Evolutionary conservation across 140 eudicot genomes (phyloP), one percentile per base, ranked within the genome.

Genomic region (Flaveria floridana): DNA sequence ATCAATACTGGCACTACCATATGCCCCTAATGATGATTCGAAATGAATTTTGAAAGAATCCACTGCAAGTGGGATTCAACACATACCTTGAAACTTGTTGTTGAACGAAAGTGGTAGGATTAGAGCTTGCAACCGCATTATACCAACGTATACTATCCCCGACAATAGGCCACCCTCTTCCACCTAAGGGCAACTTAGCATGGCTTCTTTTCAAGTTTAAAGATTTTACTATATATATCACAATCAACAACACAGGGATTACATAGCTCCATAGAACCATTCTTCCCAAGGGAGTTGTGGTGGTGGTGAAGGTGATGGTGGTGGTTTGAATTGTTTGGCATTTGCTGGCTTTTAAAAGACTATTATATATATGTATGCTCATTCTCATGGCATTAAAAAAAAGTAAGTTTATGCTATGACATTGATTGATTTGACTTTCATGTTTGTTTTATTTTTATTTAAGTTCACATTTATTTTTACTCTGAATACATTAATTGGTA

Each of bases 101-200:
- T 78, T 86, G 81, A 28, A 90, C 96, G 63, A 87, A 90, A 53
- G 73, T 37, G 16, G 96, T 82, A 15, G 96, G 96, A 82, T 90
- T 88, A 84, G 96, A 87, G 69, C 96, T 82, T 13, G 95, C 85
- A 74, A 86, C 88, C 15, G 96, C 85, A 72, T 86, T 90, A 78
- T 86, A 90, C 96, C 96, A 90, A 55, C 81, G 68, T 44, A 90
- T 57, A 84, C 95, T 87, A 57, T 90, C 85, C 8, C 96, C 96
- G 8, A 90, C 77, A 7, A 89, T 50, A 10, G 93, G 91, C 96
- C 88, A 87, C 3, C 96, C 96, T 76, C 89, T 80, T 78, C 86
- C 71, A 69, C 96, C 96, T 0, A 92, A 90, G 34, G 96, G 96
- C 42, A 87, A 68, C 25, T 65, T 59, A 6, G 25, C 18, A 19